Base-by-base conservation (phyloP, 306 rosid genomes). In the Begonia masoniana region DNA sequence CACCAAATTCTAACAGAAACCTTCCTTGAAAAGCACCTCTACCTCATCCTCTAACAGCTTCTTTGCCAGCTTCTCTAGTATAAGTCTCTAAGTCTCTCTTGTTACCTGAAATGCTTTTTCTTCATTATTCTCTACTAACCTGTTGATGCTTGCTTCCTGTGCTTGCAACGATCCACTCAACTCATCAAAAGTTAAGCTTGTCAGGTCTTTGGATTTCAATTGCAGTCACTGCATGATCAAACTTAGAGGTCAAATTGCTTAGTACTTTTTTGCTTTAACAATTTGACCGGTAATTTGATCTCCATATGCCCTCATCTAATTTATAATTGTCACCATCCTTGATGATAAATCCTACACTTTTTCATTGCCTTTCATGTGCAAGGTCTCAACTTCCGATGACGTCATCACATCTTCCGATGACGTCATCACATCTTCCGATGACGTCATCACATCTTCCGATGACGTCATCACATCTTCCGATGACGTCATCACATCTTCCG, bases 121-220 rank as follows among this genome's bases (percentile, higher is more conserved):
- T 55, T 55, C 47, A 4, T 39, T 14, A 5, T 8, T 55, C 10
- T 14, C 19, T 4, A 15, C 2, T 10, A 12, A 55, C 14, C 4
- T 55, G 13, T 39, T 55, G 9, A 55, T 12, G 7, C 47, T 55
- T 0, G 3, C 16, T 24, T 55, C 59, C 10, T 36, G 59, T 7
- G 59, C 47, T 55, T 55, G 59, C 3, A 55, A 15, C 7, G 47
- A 55, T 1, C 59, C 59, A 45, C 36, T 31, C 9, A 55, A 12
- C n/a, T 55, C 59, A 39, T 54, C 47, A 7, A 55, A 36, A 6
- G 59, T 9, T 7, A 31, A 15, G 14, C 10, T 41, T 0, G 49
- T 31, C 9, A 55, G 13, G 16, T 55, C 59, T 17, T 55, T 55
- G 4, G 47, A 41, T 36, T 55, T 55, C 26, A 62, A 54, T 47